Base-by-base conservation (phyloP, 2,329 filamentous ascomycete genomes). In the Fusarium graminum region DNA sequence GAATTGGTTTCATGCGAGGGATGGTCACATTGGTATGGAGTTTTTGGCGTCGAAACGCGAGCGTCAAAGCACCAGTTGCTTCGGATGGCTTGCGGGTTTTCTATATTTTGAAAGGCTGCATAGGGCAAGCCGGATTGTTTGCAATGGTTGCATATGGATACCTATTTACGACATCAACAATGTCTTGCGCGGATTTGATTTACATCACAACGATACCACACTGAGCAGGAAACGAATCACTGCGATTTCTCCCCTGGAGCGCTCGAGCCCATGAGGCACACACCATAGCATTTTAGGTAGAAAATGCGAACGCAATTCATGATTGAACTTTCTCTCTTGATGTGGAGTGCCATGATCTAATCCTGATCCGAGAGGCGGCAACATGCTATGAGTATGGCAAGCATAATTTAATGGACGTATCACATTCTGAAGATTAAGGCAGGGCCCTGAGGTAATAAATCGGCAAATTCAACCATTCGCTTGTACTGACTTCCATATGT, bases 141-240 rank as follows among this genome's bases (percentile, higher is more conserved):
- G 55, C 59, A 65, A 56, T 46, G 44, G 51, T 52, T 45, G 51
- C 40, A 45, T 60, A 59, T 22, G 50, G 26, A 46, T 57, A 58
- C 28, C 46, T 51, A 25, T 40, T 45, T 43, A 59, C 34, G 52
- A 26, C 45, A 63, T 64, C 65, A 58, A 60, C 45, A 17, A 50
- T 51, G 58, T 63, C 45, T 67, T 52, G 43, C 45, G 59, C 43
- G 54, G 56, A 46, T 65, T 72, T 49, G 57, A 41, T 61, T 72
- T 71, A 57, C 58, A 63, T 59, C 45, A 69, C 63, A 71, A 17
- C 29, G 51, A 63, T 72, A 72, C 70, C 70, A 71, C 54, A 29
- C 63, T 42, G 46, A 61, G 58, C 52, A 46, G 39, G 44, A 52
- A 56, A 45, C 44, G 43, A 50, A 46, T 45, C 43, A 39, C 36